Conservation (phyloP, 495 filamentous ascomycete species). For the Hyaloscypha finlandica region DNA sequence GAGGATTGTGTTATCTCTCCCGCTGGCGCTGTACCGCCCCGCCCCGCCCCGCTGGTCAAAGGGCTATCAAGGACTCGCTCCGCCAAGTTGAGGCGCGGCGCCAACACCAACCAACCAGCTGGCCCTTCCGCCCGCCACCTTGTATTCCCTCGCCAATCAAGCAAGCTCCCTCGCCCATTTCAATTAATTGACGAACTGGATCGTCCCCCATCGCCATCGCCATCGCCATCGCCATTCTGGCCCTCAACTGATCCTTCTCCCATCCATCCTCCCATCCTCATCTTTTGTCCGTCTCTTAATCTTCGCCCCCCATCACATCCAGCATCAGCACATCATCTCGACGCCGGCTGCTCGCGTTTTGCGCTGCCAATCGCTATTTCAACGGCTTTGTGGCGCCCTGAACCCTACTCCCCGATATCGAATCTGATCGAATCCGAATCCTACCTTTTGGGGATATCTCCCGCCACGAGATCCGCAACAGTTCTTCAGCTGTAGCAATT, state of each 20-base stretch:
- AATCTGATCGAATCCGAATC: neutral
- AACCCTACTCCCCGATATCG: neutral
- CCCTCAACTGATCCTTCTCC: neutral
- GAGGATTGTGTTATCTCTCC: no score
- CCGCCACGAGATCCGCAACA: conserved; percentile 3
- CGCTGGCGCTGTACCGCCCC: no score
- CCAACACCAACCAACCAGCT: no score
- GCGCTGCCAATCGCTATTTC: neutral
- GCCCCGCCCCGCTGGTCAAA: no score
- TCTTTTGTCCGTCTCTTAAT: neutral
- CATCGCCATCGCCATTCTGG: neutral
- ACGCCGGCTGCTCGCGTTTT: neutral
- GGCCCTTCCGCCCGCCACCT: neutral
- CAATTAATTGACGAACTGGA: neutral
- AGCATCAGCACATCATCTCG: neutral
- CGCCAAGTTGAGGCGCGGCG: neutral
- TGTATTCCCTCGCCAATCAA: neutral
- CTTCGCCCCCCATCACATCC: neutral
- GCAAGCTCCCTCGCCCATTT: neutral
- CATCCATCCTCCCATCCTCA: neutral
- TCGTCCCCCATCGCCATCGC: no score
- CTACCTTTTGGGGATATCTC: neutral
- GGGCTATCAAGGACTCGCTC: no score
- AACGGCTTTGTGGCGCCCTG: neutral
- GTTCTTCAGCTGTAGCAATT: neutral